Evolutionary conservation across 805 yeast species (phyloP).

Genomic region (Wickerhamiella dianesei): DNA sequence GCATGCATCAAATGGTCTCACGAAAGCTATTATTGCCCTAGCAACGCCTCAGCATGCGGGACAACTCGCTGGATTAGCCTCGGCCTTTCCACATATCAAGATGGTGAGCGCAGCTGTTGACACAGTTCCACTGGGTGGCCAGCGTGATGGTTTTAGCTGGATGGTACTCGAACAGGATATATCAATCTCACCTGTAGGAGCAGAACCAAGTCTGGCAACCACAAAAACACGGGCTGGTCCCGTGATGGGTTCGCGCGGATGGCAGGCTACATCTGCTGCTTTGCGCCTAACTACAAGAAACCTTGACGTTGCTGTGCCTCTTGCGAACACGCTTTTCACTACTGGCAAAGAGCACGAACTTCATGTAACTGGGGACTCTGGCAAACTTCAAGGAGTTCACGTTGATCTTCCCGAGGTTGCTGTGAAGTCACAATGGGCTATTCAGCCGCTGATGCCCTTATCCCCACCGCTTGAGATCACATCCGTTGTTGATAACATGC

Average conservation of each 20-base stretch:
- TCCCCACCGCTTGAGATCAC: slow-evolving; percentile 31
- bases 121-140: slow-evolving; percentile 23
- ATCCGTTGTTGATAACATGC: slow-evolving; percentile 40
- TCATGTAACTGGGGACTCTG: slow-evolving; percentile 2
- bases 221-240: slow-evolving; percentile 13
- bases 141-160: slow-evolving; percentile 22
- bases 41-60: slow-evolving; percentile 26
- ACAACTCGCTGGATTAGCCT: slow-evolving; percentile 16
- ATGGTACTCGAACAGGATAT: slow-evolving; percentile 13
- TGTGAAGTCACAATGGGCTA: slow-evolving; percentile 2
- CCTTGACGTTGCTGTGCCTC: slow-evolving; percentile 19
- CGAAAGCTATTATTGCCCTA: slow-evolving; percentile 20
- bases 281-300: not conserved
- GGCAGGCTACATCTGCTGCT: slow-evolving; percentile 10
- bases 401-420: slow-evolving; percentile 8
- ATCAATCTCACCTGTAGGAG: slow-evolving; percentile 3
- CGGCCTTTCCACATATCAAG: slow-evolving; percentile 16
- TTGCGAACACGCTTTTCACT: slow-evolving; percentile 25
- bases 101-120: slow-evolving; percentile 22
- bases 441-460: slow-evolving; percentile 13
- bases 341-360: slow-evolving; percentile 18
- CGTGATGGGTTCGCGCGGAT: slow-evolving; percentile 4
- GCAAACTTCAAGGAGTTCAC: slow-evolving; percentile 14
- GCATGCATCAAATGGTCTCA: slow-evolving; percentile 15
- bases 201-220: not conserved